phyloP scores from a whole-genome alignment of 2,329 filamentous ascomycete species.

The Pseudogymnoascus sp. region DNA sequence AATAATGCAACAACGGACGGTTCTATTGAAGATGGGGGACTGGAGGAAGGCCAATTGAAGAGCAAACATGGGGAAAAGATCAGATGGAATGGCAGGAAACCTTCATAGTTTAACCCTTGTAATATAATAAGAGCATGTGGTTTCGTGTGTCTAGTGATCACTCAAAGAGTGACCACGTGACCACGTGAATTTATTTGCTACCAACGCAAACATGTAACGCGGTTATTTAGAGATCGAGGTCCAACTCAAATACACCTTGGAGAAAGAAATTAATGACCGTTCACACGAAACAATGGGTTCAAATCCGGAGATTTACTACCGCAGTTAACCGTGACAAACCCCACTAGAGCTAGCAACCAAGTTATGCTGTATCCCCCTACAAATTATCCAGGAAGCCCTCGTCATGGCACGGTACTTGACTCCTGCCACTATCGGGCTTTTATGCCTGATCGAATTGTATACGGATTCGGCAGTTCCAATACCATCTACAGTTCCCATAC shows the following conservation, averaged over 20 bases:
- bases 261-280: background rate
- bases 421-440: conserved; percentile 77
- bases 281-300: background rate
- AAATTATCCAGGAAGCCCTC: background rate
- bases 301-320: background rate
- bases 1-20: conserved; percentile 44
- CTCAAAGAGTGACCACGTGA: background rate
- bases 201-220: background rate
- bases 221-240: background rate
- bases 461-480: conserved; percentile 61
- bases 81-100: conserved; percentile 32
- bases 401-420: conserved; percentile 75
- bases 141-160: background rate
- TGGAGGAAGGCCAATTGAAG: conserved; percentile 31
- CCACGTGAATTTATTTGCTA: conserved; percentile 1
- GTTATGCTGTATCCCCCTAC: background rate
- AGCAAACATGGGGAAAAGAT: conserved; percentile 38
- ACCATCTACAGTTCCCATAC: conserved; percentile 63
- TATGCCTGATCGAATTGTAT: conserved; percentile 78
- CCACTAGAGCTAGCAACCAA: background rate
- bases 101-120: background rate
- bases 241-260: background rate
- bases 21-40: conserved; percentile 21
- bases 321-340: background rate
- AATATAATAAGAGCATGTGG: background rate